Base-by-base conservation (phyloP, 2,329 filamentous ascomycete species). In the Leptosphaerulina australis region DNA sequence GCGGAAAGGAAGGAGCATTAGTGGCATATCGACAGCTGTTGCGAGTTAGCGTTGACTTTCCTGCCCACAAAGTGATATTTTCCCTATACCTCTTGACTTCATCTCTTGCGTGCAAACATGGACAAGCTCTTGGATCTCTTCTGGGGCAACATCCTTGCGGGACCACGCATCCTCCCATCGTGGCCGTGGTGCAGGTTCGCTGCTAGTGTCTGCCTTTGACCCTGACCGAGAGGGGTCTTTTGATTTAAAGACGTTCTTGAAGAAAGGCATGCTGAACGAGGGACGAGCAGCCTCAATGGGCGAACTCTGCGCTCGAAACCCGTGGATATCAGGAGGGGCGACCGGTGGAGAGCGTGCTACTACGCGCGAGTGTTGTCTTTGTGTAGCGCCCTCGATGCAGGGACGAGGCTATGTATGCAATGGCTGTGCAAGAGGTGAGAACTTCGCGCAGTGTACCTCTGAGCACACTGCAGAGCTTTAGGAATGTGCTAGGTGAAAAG, bases 1-100 rank as follows among this genome's bases (percentile, higher is more conserved):
- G 64, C 94, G 88, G 76, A 97, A 99, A 10, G 94, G 94, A 3
- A 99, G 83, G 7, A 99, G 86, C 21, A 97, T 83, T 73, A 99
- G 97, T 1, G 94, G 94, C 53, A 88, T 86, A 71, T 97, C 88
- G 66, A 97, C 86, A 60, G 87, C 91, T 96, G 73, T 24, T 20
- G 41, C 60, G 43, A 53, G 70, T 59, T 46, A 64, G 58, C 45
- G 50, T 49, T 34, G 39, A 43, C 33, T 11, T 18, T n/a, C 15
- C n/a, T n/a, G 41, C n/a, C 33, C 17, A 15, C 6, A 25, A 20
- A 4, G 15, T 9, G 18, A 5, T 24, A 17, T 20, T 31, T 21
- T 14, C 38, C 10, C 62, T 65, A 64, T 85, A 96, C 93, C 93
- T 89, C 92, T 84, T 53, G 88, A 88, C 78, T 97, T 99, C 73